These are phyloP conservation scores for Geosmithia flava DNA, from an alignment of 2,329 filamentous ascomycete genomes.

Conservation along the genomic window DNA sequence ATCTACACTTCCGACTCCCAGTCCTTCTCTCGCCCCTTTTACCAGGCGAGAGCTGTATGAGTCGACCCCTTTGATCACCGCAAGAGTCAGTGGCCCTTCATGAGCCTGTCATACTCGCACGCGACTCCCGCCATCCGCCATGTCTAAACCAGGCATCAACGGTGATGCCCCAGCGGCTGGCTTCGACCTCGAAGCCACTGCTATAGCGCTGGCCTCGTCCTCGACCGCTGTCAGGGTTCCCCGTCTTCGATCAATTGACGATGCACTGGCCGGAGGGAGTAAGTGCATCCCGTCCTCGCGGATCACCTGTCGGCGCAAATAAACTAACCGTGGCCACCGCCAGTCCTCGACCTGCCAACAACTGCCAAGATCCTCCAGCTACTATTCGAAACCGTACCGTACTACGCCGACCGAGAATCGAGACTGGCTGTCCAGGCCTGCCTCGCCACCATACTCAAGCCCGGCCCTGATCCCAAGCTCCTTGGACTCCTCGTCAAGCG, in stretches of 20 bases:
- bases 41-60: neutral
- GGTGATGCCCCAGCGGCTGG: constrained; percentile 25
- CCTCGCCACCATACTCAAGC: constrained; percentile 53
- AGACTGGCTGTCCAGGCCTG: constrained; percentile 74
- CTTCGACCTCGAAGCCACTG: constrained; percentile 37
- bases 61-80: neutral
- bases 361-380: constrained; percentile 50
- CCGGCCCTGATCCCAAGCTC: constrained; percentile 37
- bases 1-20: neutral
- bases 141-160: constrained; percentile 26
- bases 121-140: constrained; percentile 11
- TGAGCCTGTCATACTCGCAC: constrained; percentile 4
- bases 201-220: constrained; percentile 44
- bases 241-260: constrained; percentile 42
- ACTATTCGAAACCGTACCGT: constrained; percentile 77
- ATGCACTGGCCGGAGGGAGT: constrained; percentile 44
- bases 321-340: neutral
- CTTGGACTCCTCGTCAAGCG: constrained; percentile 53
- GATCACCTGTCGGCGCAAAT: neutral
- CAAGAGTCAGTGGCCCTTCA: constrained; percentile 1
- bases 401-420: constrained; percentile 77
- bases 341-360: constrained; percentile 35
- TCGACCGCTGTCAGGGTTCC: constrained; percentile 45
- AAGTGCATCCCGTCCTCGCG: constrained; percentile 9
- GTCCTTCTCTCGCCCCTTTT: neutral